A percentile compares a stretch with the other conserved stretches of the same genome.
phyloP scores from a whole-genome alignment of 2,329 filamentous ascomycete genomes.

The Monosporascus sp. region DNA sequence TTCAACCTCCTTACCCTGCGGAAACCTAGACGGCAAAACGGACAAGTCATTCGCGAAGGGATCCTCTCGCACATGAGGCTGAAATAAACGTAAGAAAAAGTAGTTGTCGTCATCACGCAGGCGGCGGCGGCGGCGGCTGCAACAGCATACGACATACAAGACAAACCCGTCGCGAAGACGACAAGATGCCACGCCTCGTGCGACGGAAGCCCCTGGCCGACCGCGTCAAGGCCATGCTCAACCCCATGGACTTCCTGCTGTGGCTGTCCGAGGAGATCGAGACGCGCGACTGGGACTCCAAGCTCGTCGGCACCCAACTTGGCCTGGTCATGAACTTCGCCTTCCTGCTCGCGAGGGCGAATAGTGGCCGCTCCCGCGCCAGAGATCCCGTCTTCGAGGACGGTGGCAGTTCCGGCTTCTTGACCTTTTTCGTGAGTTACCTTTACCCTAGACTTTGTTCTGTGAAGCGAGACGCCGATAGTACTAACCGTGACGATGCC shows the following conservation, averaged over 20 bases:
- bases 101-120: too few species aligned
- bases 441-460: constrained; percentile 4
- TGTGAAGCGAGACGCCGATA: background rate
- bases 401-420: constrained; percentile 58
- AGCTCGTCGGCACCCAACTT: constrained; percentile 67
- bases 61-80: background rate
- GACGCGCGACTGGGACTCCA: constrained; percentile 84
- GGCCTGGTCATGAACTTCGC: constrained; percentile 72
- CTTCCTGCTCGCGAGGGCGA: constrained; percentile 79
- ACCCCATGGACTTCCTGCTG: constrained; percentile 83
- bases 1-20: background rate
- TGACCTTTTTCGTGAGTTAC: constrained; percentile 47
- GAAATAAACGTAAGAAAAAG: background rate
- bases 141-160: background rate
- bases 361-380: constrained; percentile 51
- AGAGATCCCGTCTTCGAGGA: constrained; percentile 85
- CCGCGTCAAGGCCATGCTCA: constrained; percentile 74
- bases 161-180: background rate
- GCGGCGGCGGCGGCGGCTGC: too few species aligned
- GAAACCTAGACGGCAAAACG: background rate
- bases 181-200: constrained; percentile 68
- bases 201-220: constrained; percentile 74
- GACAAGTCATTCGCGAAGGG: background rate
- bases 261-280: constrained; percentile 93
- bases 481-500: constrained; percentile 8